Evolutionary conservation across 352 stramenopile genomes (phyloP).

Genomic region (Globisporangium parvum): DNA sequence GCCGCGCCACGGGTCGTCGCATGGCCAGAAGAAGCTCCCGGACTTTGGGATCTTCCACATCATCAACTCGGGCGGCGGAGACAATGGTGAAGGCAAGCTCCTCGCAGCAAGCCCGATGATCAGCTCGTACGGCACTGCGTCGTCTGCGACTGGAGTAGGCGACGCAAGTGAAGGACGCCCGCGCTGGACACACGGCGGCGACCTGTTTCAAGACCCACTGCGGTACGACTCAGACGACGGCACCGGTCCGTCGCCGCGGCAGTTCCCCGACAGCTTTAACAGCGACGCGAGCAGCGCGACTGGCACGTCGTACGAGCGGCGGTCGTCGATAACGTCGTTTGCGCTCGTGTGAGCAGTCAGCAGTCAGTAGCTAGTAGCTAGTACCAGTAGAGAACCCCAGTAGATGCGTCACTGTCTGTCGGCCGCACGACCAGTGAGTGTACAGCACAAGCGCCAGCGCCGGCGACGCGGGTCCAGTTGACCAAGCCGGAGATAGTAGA

Average conservation of each 20-base stretch:
- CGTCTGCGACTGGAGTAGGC: conserved; percentile 25
- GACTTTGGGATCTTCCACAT: conserved; percentile 87
- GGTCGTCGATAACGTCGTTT: conserved; percentile 11
- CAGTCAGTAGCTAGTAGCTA: neutral
- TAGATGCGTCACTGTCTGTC: too few species aligned
- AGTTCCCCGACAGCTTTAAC: conserved; percentile 58
- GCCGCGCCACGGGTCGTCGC: conserved; percentile 50
- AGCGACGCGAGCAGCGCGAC: conserved; percentile 46
- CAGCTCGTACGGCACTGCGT: conserved; percentile 46
- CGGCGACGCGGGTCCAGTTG: neutral
- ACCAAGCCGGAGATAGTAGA: neutral
- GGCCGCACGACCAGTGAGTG: neutral
- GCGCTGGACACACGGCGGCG: conserved; percentile 73
- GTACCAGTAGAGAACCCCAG: conserved; percentile 10
- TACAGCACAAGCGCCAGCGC: too few species aligned
- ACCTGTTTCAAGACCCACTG: conserved; percentile 77
- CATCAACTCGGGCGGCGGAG: conserved; percentile 46
- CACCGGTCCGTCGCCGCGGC: conserved; percentile 43
- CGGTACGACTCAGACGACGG: conserved; percentile 84
- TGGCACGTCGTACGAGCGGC: conserved; percentile 19
- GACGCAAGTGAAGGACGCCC: conserved; percentile 28
- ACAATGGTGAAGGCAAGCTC: conserved; percentile 25
- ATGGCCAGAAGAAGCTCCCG: conserved; percentile 61
- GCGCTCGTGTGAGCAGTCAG: conserved; percentile 7
- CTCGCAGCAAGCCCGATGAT: conserved; percentile 47